Evolutionary conservation across 2,329 filamentous ascomycete species (phyloP), one percentile per base, ranked within the genome.

Genomic region (Endocalyx cinctus): DNA sequence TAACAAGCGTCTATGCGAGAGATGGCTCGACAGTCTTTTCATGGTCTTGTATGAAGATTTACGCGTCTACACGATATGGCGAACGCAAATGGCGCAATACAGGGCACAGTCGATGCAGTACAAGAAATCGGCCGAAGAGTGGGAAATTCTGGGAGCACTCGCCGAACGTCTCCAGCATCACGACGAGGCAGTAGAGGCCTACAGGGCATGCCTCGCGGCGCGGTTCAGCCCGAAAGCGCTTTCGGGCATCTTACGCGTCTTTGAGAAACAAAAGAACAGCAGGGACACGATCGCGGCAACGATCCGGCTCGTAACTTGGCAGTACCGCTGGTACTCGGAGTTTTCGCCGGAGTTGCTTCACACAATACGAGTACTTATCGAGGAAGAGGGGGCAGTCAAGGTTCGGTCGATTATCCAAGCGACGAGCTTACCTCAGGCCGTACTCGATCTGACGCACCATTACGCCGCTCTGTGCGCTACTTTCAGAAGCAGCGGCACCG

Each of bases 41-140:
- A 98, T 98, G 92, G 92, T 97, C 0, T 74, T 98, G 3, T 98
- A 98, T 59, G 92, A 98, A 60, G 92, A 98, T 54, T 74, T 98
- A 13, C 86, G 92, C 31, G 90, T 98, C 28, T 98, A 98, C 69
- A 98, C 92, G 10, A 98, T 98, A 60, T 98, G 92, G 92, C 83
- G 92, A 36, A 97, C 92, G 1, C 92, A 98, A 59, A 92, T 97
- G 79, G 86, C 88, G 1, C 90, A 97, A 58, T 96, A 89, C 57
- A 82, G 87, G 15, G 87, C 90, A 34, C 90, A 97, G 60, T 84
- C 90, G 42, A 82, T 95, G 60, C 83, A 94, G 46, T 98, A 97
- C 68, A 92, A 92, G 64, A 98, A 97, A 66, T 92, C 84, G 1
- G 84, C 90, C 2, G 88, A 95, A 47, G 92, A 98, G 59, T 98